Conservation (phyloP, 805 yeast genomes). For the Wickerhamomyces bovis region DNA sequence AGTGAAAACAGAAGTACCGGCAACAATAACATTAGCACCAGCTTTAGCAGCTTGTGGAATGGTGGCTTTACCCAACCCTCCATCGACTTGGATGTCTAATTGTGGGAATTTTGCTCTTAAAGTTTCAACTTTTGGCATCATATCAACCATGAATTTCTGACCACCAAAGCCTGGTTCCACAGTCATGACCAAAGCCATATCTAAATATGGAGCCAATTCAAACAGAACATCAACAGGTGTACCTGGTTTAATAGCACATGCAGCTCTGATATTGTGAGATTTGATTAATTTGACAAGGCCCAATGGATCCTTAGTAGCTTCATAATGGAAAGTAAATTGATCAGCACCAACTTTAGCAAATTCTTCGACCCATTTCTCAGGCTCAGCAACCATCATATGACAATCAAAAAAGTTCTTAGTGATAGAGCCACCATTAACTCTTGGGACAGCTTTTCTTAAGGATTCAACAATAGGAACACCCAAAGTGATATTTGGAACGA, state of each 20-base stretch:
- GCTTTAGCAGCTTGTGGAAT: slow-evolving; percentile 88
- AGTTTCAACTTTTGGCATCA: slow-evolving; percentile 91
- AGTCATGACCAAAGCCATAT: slow-evolving; percentile 96
- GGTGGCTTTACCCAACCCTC: slow-evolving; percentile 86
- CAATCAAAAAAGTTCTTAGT: slow-evolving; percentile 73
- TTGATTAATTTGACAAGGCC: slow-evolving; percentile 72
- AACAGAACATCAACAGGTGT: slow-evolving; percentile 80
- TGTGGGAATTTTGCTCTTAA: slow-evolving; percentile 71
- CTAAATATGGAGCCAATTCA: slow-evolving; percentile 70
- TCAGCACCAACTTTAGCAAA: slow-evolving; percentile 93
- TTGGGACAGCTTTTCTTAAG: slow-evolving; percentile 72
- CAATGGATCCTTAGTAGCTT: slow-evolving; percentile 76
- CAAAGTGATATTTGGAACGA: slow-evolving; percentile 92
- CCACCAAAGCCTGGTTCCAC: slow-evolving; percentile 99
- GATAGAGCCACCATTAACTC: slow-evolving; percentile 41
- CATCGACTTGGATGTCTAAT: slow-evolving; percentile 91
- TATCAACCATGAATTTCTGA: slow-evolving; percentile 87
- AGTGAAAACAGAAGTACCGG: slow-evolving; percentile 90
- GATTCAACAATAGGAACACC: slow-evolving; percentile 87
- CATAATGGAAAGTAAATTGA: slow-evolving; percentile 94
- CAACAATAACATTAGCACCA: slow-evolving; percentile 97
- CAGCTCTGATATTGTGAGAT: slow-evolving; percentile 81
- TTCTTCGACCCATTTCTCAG: slow-evolving; percentile 90
- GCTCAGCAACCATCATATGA: slow-evolving; percentile 95
- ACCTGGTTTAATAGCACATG: slow-evolving; percentile 90